Conservation (phyloP, 352 stramenopile genomes). For the Pythium grandisporangium region DNA sequence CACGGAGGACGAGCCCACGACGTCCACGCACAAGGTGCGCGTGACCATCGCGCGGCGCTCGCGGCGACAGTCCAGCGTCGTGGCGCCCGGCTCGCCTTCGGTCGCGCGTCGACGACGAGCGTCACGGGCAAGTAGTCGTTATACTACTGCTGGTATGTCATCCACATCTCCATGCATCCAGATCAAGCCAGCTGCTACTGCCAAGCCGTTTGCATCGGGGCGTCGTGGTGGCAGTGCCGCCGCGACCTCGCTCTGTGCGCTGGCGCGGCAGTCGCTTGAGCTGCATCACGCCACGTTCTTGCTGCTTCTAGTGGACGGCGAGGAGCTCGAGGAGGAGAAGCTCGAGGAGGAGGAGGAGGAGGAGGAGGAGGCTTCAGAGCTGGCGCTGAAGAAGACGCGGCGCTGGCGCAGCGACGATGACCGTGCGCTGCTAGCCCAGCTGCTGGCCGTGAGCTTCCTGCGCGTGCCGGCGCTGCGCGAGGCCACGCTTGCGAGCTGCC, state of each 20-base stretch:
- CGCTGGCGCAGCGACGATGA: not conserved
- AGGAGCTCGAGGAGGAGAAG: slow-evolving; percentile 12
- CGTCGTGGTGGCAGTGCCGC: too few species aligned
- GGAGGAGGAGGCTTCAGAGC: slow-evolving; percentile 3
- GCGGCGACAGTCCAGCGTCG: not conserved
- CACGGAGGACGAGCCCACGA: too few species aligned
- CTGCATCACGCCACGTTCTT: slow-evolving; percentile 59
- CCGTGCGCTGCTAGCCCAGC: slow-evolving; percentile 16
- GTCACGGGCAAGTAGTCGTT: too few species aligned
- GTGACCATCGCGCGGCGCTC: slow-evolving; percentile 3
- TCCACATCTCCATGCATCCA: too few species aligned
- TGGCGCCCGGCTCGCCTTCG: not conserved
- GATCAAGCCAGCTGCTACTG: too few species aligned
- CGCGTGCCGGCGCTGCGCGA: slow-evolving; percentile 43
- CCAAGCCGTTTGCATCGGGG: not conserved
- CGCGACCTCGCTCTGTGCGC: slow-evolving; percentile 31
- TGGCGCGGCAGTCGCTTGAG: slow-evolving; percentile 41
- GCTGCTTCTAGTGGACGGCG: slow-evolving; percentile 24
- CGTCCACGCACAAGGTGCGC: too few species aligned
- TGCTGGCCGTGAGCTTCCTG: slow-evolving; percentile 42
- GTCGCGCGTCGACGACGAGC: too few species aligned
- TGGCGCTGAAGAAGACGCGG: slow-evolving; percentile 2
- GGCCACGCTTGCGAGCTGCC: slow-evolving; percentile 35
- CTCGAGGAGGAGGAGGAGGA: slow-evolving; percentile 3
- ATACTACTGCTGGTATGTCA: too few species aligned